Conservation (phyloP, 768 basidiomycete genomes). For the Phylloporus scabripes region DNA sequence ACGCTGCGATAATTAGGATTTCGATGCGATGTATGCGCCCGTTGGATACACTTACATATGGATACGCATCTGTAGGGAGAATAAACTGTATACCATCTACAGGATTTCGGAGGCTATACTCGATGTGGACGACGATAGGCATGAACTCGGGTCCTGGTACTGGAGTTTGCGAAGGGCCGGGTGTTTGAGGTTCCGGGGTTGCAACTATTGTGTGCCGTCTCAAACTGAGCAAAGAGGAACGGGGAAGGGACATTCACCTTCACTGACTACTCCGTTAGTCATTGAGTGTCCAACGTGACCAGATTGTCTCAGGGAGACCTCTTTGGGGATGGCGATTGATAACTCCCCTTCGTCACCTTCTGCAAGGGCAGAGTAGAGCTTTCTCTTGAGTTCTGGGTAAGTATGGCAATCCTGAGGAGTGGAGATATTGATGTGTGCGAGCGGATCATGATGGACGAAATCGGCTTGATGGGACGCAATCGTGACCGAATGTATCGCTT, state of each 20-base stretch:
- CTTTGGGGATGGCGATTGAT: slow-evolving; percentile 78
- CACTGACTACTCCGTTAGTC: slow-evolving; percentile 44
- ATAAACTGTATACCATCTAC: slow-evolving; percentile 84
- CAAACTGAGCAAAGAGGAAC: slow-evolving; percentile 6
- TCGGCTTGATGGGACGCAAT: slow-evolving; percentile 69
- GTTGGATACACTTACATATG: slow-evolving; percentile 56
- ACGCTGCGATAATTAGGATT: slow-evolving; percentile 46
- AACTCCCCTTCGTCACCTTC: slow-evolving; percentile 95
- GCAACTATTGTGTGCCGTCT: slow-evolving; percentile 39
- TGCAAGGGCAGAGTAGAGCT: slow-evolving; percentile 82
- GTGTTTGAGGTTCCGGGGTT: slow-evolving; percentile 82
- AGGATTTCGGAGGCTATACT: slow-evolving; percentile 78
- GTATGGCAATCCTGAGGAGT: slow-evolving; percentile 76
- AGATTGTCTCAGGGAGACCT: slow-evolving; percentile 60
- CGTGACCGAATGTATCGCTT: slow-evolving; percentile 69
- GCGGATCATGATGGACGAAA: slow-evolving; percentile 73
- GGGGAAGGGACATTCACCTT: slow-evolving; percentile 40
- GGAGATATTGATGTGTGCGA: slow-evolving; percentile 58
- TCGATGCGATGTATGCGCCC: background rate
- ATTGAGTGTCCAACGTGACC: slow-evolving; percentile 36
- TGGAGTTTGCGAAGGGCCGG: slow-evolving; percentile 35
- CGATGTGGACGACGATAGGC: slow-evolving; percentile 70
- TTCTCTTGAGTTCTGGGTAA: slow-evolving; percentile 91
- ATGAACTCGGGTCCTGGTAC: slow-evolving; percentile 57
- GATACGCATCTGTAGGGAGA: slow-evolving; percentile 72